Conservation (phyloP, 2,329 filamentous ascomycete species). For the Penicillium sp. region DNA sequence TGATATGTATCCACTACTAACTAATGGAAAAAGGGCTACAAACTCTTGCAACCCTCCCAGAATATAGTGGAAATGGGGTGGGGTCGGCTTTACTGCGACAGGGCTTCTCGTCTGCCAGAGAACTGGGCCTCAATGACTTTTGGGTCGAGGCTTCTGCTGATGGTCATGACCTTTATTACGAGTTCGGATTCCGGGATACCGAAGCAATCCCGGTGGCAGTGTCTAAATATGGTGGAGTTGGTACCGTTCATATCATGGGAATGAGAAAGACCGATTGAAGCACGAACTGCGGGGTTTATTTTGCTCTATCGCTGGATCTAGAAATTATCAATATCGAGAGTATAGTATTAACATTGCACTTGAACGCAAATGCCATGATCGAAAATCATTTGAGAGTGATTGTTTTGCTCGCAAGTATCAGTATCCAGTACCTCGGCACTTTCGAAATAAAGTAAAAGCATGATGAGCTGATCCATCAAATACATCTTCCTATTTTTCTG, state of each 20-base stretch:
- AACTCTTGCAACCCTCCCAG: conserved; percentile 38
- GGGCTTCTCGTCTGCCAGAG: conserved; percentile 25
- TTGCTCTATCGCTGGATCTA: too few relatives aligned
- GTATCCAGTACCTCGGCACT: too few relatives aligned
- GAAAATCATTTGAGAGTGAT: too few relatives aligned
- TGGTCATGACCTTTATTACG: conserved; percentile 32
- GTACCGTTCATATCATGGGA: conserved; percentile 1
- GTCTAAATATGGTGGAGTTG: conserved; percentile 20
- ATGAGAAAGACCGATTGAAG: conserved; percentile 11
- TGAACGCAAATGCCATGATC: too few relatives aligned
- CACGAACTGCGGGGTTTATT: too few relatives aligned
- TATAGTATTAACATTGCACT: too few relatives aligned
- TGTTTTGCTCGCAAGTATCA: too few relatives aligned
- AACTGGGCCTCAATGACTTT: conserved; percentile 24
- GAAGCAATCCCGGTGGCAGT: conserved; percentile 16
- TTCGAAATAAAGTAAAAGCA: too few relatives aligned
- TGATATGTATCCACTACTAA: not conserved
- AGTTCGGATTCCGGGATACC: conserved; percentile 33
- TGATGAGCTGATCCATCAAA: too few relatives aligned
- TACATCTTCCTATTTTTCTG: conserved; percentile 6
- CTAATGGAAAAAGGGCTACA: conserved; percentile 11
- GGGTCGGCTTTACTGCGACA: conserved; percentile 31
- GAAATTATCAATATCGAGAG: too few relatives aligned
- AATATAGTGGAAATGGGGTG: conserved; percentile 32
- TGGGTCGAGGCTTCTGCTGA: conserved; percentile 31